Percentiles rank a stretch among this genome's conserved stretches.
These are phyloP conservation scores for Rhizoclosmatium globosum DNA, from an alignment of 192 early-diverging fungal species.

Conservation along the genomic window DNA sequence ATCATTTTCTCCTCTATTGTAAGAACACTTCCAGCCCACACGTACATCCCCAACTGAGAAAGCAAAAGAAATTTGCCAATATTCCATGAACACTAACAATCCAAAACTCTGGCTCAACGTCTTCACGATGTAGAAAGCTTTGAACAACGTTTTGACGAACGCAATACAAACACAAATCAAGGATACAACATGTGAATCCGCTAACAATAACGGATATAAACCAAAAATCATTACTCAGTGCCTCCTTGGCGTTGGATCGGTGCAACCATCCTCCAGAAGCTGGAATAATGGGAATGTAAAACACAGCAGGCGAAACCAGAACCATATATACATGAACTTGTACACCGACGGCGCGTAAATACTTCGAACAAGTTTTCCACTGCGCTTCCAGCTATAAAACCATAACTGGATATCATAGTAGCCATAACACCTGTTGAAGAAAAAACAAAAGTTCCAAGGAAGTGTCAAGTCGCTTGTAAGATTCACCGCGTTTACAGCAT, in stretches of 20 bases:
- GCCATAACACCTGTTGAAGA: not conserved
- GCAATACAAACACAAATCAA: constrained; percentile 15
- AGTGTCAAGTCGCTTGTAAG: not conserved
- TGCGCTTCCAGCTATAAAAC: constrained; percentile 15
- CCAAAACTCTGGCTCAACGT: constrained; percentile 14
- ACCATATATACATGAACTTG: constrained; percentile 28
- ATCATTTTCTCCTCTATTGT: not conserved
- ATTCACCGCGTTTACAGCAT: not conserved
- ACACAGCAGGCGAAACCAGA: not conserved
- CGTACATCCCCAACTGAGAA: constrained; percentile 7
- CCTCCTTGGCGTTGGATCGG: not conserved
- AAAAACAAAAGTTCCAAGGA: not conserved
- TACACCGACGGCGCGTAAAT: not conserved
- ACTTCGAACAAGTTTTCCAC: constrained; percentile 11
- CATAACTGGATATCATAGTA: not conserved
- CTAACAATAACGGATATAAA: not conserved
- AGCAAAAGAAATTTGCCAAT: not conserved
- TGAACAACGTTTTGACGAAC: not conserved
- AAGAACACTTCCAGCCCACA: not conserved
- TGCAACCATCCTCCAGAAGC: not conserved
- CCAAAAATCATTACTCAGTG: not conserved
- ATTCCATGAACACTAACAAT: constrained; percentile 10
- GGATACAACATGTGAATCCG: not conserved
- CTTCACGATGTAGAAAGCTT: constrained; percentile 6
- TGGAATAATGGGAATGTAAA: constrained; percentile 12